These are phyloP conservation scores for Neohortaea acidophila DNA, from an alignment of 495 filamentous ascomycete genomes.

Conservation along the genomic window DNA sequence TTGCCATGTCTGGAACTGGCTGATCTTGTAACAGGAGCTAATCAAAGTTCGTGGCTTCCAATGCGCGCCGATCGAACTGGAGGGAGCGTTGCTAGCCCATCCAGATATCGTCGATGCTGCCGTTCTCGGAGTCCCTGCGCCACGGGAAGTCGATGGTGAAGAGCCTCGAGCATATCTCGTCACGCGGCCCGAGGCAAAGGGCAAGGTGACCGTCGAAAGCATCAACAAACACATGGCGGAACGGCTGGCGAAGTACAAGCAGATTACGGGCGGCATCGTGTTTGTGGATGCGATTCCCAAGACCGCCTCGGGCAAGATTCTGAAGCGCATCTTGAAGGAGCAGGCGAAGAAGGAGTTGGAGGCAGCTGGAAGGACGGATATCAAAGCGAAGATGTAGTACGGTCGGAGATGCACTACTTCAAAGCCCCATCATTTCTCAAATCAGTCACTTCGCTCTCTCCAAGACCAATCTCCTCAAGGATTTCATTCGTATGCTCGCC, in stretches of 20 bases:
- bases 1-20: neutral
- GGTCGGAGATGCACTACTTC: too few species aligned
- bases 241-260: constrained; percentile 53
- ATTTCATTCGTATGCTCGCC: constrained; percentile 22
- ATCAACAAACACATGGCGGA: constrained; percentile 40
- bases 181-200: constrained; percentile 32
- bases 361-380: too few species aligned
- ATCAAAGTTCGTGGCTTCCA: constrained; percentile 17
- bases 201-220: constrained; percentile 26
- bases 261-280: constrained; percentile 60
- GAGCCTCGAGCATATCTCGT: constrained; percentile 72
- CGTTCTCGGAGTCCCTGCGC: constrained; percentile 56
- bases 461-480: constrained; percentile 18
- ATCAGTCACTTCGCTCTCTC: too few species aligned
- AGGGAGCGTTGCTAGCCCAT: constrained; percentile 29
- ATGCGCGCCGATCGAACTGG: constrained; percentile 14
- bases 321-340: constrained; percentile 51
- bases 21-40: constrained; percentile 7
- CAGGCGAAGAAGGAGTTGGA: constrained; percentile 34
- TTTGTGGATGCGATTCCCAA: constrained; percentile 75
- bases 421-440: too few species aligned
- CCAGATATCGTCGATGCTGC: constrained; percentile 60
- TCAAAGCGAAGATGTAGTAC: too few species aligned
- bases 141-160: constrained; percentile 29
- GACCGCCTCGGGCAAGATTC: constrained; percentile 69